phyloP scores from a whole-genome alignment of 2,329 filamentous ascomycete species.

The Dothistroma pini region DNA sequence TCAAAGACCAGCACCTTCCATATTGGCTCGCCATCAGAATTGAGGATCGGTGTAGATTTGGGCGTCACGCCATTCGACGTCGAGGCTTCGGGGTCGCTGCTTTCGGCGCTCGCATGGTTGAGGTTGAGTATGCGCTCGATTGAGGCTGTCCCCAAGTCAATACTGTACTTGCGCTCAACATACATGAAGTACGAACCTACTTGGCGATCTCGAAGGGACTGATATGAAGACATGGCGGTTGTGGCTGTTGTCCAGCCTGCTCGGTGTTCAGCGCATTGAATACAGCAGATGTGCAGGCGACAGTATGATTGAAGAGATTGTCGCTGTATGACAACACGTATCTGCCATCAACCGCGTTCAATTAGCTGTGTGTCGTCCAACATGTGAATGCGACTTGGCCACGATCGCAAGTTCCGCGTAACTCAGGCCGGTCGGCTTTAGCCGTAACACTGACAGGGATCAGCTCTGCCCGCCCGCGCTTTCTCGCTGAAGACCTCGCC shows the following conservation, averaged over 20 bases:
- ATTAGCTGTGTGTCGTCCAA: background rate
- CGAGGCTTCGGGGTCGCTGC: conserved; percentile 57
- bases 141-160: conserved; percentile 56
- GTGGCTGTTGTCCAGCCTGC: conserved; percentile 31
- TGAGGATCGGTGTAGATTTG: conserved; percentile 73
- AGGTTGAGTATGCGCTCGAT: conserved; percentile 95
- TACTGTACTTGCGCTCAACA: conserved; percentile 12
- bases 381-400: background rate
- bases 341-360: background rate
- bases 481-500: background rate
- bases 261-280: conserved; percentile 28
- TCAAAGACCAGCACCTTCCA: conserved; percentile 99
- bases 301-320: background rate
- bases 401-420: background rate
- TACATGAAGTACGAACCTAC: conserved; percentile 54
- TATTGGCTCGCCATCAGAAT: conserved; percentile 84
- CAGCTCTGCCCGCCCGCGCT: background rate
- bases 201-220: conserved; percentile 67
- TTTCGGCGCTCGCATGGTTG: conserved; percentile 64
- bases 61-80: conserved; percentile 61
- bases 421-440: background rate
- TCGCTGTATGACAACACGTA: background rate
- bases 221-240: conserved; percentile 52
- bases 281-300: background rate
- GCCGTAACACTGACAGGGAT: conserved; percentile 2